Evolutionary conservation across 1,139 yeast species (phyloP).

Genomic region (Lodderomyces orthopsilosis): DNA sequence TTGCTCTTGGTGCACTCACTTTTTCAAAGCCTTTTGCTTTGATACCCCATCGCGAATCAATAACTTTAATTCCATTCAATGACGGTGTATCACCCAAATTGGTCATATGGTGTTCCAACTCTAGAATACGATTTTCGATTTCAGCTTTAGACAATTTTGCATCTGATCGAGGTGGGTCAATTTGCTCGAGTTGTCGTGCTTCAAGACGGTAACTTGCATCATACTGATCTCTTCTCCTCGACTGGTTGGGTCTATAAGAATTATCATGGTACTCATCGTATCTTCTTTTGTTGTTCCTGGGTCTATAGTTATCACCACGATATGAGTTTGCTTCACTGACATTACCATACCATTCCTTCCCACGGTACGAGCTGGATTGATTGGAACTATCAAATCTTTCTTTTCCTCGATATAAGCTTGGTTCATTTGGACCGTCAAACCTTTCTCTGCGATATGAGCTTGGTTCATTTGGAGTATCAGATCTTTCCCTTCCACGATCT

Average conservation of each 20-base stretch:
- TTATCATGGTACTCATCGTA: background rate
- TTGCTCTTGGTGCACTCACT: slow-evolving; percentile 76
- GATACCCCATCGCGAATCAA: slow-evolving; percentile 69
- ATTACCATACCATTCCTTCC: background rate
- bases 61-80: slow-evolving; percentile 25
- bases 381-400: background rate
- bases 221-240: background rate
- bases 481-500: slow-evolving; percentile 3
- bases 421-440: background rate
- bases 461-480: background rate
- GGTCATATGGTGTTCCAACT: background rate
- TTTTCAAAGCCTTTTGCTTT: slow-evolving; percentile 74
- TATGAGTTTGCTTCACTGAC: background rate
- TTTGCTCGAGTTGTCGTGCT: background rate
- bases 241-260: background rate
- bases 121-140: background rate
- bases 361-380: background rate
- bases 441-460: background rate
- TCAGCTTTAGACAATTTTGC: slow-evolving; percentile 1
- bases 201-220: slow-evolving; percentile 4
- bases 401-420: background rate
- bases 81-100: background rate
- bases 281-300: background rate
- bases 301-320: background rate
- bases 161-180: background rate